Evolutionary conservation across 2,329 filamentous ascomycete species (phyloP), one percentile per base, ranked within the genome.

Genomic region (Macrophomina phaseolina): DNA sequence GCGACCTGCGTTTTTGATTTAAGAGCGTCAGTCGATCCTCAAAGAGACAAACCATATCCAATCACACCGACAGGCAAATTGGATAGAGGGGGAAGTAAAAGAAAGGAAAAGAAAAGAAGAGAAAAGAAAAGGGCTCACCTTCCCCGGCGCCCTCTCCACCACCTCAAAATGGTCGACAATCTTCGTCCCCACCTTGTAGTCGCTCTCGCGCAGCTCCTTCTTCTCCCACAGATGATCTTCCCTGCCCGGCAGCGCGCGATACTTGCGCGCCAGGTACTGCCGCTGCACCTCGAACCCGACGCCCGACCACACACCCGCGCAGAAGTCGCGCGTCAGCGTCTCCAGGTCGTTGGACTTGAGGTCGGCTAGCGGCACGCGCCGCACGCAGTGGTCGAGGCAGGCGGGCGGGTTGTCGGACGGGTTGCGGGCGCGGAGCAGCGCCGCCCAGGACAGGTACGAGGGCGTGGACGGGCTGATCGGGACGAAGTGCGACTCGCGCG

Each of bases 131-230:
- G 4, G 8, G 65, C 73, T 30, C 69, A 79, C 78, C 76, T 76
- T 79, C 11, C 77, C 73, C 11, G 70, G 67, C 9, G 69, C 69
- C 61, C 77, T 73, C 32, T 78, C 74, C 46, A 80, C 67, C n/a
- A 80, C 78, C 72, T 80, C 78, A 52, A 80, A 80, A 69, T 80
- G 78, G 71, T 80, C 78, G 34, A 73, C 75, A 69, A 80, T 78
- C 42, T 69, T 72, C 2, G 76, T 78, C 4, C 78, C 77, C 2
- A 79, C 73, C 9, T 65, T 34, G 67, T 80, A 80, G 18, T 73
- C 73, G 23, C 71, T 74, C 67, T 69, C 70, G 36, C 69, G 73
- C 64, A 80, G 66, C 55, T 79, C 71, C 63, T 73, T 72, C 64
- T 74, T 72, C 49, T 76, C 75, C 78, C 78, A 80, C 1, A 80